Percentiles rank a stretch among this genome's conserved stretches.
Conservation (phyloP, 2,329 filamentous ascomycete genomes). For the Penicillium sp. region DNA sequence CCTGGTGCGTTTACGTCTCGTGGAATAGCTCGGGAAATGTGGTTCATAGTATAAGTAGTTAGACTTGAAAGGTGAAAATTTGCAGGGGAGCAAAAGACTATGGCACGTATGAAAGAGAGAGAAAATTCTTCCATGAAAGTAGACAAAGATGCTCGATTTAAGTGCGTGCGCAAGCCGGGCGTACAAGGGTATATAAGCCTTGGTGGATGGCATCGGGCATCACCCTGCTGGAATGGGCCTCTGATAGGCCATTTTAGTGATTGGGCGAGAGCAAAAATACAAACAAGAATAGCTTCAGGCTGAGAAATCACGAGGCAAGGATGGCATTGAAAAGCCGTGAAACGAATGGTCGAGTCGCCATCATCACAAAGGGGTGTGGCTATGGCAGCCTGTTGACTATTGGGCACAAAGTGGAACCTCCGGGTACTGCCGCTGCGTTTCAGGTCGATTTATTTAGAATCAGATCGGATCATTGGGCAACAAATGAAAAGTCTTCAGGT, state of each 20-base stretch:
- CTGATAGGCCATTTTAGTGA: slow-evolving; percentile 23
- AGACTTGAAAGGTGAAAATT: slow-evolving; percentile 4
- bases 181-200: slow-evolving; percentile 20
- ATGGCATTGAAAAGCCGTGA: slow-evolving; percentile 12
- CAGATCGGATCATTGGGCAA: slow-evolving; percentile 4
- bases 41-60: slow-evolving; percentile 21
- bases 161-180: slow-evolving; percentile 12
- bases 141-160: slow-evolving; percentile 17
- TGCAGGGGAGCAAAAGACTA: slow-evolving; percentile 1
- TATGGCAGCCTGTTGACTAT: slow-evolving; percentile 5
- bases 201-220: slow-evolving; percentile 22
- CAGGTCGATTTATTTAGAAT: slow-evolving; percentile 4
- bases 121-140: slow-evolving; percentile 12
- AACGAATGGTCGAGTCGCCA: slow-evolving; percentile 2
- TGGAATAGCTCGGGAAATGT: slow-evolving; percentile 11
- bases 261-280: slow-evolving; percentile 20
- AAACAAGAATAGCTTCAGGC: slow-evolving; percentile 20
- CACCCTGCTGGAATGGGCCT: slow-evolving; percentile 13
- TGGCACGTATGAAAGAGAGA: slow-evolving; percentile 3
- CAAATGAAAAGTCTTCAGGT: not conserved
- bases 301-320: slow-evolving; percentile 7
- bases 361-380: slow-evolving; percentile 4
- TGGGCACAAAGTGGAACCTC: slow-evolving; percentile 10
- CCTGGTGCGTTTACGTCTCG: slow-evolving; percentile 22
- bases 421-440: slow-evolving; percentile 10